These are phyloP conservation scores for Vaccinium myrtillus DNA, from an alignment of 148 eudicot genomes.

Conservation along the genomic window DNA sequence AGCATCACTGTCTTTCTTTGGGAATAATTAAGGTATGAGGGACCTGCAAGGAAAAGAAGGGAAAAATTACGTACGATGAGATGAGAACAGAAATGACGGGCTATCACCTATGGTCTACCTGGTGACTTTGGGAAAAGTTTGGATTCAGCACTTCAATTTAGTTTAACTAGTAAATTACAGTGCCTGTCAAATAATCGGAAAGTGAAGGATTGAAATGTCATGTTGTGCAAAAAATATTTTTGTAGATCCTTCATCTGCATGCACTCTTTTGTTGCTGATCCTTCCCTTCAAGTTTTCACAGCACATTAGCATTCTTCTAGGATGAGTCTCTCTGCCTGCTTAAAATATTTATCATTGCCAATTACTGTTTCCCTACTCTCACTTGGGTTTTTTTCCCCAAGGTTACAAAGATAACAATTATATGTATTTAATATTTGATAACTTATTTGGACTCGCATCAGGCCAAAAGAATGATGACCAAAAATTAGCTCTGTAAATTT, in stretches of 20 bases:
- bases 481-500: background rate
- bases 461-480: background rate
- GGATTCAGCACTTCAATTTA: background rate
- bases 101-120: background rate
- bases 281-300: background rate
- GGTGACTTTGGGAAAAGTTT: background rate
- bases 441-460: background rate
- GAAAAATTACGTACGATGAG: background rate
- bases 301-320: background rate
- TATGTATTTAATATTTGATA: background rate
- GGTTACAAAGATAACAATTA: background rate
- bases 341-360: background rate
- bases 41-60: background rate
- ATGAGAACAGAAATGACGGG: background rate
- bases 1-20: background rate
- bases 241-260: background rate
- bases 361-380: background rate
- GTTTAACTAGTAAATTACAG: background rate
- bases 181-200: background rate
- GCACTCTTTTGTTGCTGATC: background rate
- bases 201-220: background rate
- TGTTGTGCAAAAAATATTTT: background rate
- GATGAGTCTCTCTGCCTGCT: background rate
- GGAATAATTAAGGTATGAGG: background rate
- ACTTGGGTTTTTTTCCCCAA: background rate